Percentiles rank a stretch among this genome's conserved stretches.
Evolutionary conservation across 495 filamentous ascomycete species (phyloP).

Genomic region (Aspergillus ostianus): DNA sequence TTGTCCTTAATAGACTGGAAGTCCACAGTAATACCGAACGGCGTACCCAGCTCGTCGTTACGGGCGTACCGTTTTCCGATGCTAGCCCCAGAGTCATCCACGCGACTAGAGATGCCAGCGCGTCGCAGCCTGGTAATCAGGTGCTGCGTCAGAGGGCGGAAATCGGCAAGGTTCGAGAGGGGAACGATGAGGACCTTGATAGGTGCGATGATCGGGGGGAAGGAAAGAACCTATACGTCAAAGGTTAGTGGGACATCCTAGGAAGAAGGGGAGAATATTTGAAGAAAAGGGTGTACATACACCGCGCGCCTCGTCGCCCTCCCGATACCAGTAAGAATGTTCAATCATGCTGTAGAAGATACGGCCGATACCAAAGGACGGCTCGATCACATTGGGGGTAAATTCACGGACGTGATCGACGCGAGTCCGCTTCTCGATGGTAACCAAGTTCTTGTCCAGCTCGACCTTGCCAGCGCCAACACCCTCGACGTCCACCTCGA

Average conservation of each 20-base stretch:
- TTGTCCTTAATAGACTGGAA: conserved; percentile 69
- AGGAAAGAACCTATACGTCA: conserved; percentile 57
- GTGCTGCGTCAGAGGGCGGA: conserved; percentile 53
- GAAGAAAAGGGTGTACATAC: conserved; percentile 39
- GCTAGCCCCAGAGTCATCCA: conserved; percentile 64
- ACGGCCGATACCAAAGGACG: conserved; percentile 80
- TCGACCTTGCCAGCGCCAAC: conserved; percentile 66
- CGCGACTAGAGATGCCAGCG: conserved; percentile 59
- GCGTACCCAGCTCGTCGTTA: conserved; percentile 67
- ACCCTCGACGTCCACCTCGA: conserved; percentile 62
- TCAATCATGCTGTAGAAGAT: conserved; percentile 77
- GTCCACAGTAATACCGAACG: conserved; percentile 66
- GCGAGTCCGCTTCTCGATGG: conserved; percentile 67
- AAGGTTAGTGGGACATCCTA: conserved; percentile 7
- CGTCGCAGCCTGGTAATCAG: conserved; percentile 54
- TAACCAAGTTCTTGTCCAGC: conserved; percentile 66
- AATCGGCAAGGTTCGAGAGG: conserved; percentile 56
- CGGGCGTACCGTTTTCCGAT: conserved; percentile 69
- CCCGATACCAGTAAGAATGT: conserved; percentile 74
- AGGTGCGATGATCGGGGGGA: conserved; percentile 63
- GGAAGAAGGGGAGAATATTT: not conserved
- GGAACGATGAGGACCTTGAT: conserved; percentile 70
- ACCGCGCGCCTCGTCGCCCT: conserved; percentile 61
- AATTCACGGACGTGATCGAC: conserved; percentile 72
- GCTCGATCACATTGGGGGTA: conserved; percentile 82